Base-by-base conservation (phyloP, 352 stramenopile genomes). In the Phytophthora palmivora region DNA sequence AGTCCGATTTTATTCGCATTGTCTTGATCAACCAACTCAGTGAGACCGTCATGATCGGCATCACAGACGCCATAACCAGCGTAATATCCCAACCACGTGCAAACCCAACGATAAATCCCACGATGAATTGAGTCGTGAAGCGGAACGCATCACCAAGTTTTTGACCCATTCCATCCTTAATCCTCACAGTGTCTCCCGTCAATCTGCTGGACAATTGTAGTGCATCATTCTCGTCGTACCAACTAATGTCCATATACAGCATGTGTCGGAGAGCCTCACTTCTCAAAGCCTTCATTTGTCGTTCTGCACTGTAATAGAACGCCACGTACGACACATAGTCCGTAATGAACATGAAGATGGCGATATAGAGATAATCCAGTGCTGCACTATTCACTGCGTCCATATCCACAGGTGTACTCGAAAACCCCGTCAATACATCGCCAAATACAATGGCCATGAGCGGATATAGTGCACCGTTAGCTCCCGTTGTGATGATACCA, bases 151-250 rank as follows among this genome's bases (percentile, higher is more conserved):
- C 62, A 6, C 74, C 70, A 8, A 83, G 51, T 42, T 82, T 82
- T 34, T 67, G 58, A 10, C 74, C 65, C 59, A 83, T 78, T 6
- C 70, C 76, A n/a, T 82, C 73, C 41, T 83, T 79, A 50, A 81
- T 81, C 36, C 70, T 74, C 9, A 80, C 64, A 0, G 72, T 76
- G 26, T 80, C 67, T 2, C 55, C 59, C 5, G 72, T 66, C 0
- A 79, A 55, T 6, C 75, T 72, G 54, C 56, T 74, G 1, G 59
- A 72, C 3, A 84, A 49, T 28, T 79, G 68, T 8, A 58, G 44
- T 2, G 72, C 42, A 6, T 82, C 65, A 38, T 67, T 51, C n/a
- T 52, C 28, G 33, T 85, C 76, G 66, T 79, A 83, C 76, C 76
- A 85, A 7, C 43, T 39, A 16, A 85, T 78, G 18, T 85, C 69